These are phyloP conservation scores for Aspergillus sp. DNA, from an alignment of 2,329 filamentous ascomycete species.

Conservation along the genomic window DNA sequence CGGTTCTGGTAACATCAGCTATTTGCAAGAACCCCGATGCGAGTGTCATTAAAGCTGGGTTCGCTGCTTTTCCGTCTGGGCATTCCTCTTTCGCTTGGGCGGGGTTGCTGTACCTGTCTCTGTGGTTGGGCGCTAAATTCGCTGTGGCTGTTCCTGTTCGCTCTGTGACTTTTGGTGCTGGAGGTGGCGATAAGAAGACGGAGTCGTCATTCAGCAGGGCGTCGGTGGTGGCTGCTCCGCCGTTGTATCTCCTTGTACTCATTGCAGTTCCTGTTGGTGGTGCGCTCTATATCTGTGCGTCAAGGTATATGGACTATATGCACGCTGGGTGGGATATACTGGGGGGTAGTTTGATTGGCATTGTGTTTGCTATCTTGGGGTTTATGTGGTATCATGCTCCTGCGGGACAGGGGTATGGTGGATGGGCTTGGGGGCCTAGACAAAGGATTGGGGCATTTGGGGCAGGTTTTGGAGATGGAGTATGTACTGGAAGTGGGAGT, in stretches of 20 bases:
- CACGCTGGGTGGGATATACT: constrained; percentile 7
- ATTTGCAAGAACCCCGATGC: not conserved
- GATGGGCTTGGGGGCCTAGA: not conserved
- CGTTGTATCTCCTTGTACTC: not conserved
- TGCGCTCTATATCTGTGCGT: constrained; percentile 1
- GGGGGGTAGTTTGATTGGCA: not conserved
- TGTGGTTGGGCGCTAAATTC: not conserved
- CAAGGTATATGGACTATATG: constrained; percentile 7
- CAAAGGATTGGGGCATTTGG: not conserved
- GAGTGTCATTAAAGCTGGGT: not conserved
- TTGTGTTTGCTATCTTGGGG: not conserved
- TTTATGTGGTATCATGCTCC: constrained; percentile 6
- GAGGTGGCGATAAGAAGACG: too few relatives aligned
- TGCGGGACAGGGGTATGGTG: not conserved
- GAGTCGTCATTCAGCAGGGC: not conserved
- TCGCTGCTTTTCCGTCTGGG: constrained; percentile 1
- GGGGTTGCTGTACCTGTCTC: not conserved
- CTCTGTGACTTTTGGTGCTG: too few relatives aligned
- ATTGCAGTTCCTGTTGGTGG: not conserved
- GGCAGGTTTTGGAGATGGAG: not conserved
- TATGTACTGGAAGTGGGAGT: constrained; percentile 2
- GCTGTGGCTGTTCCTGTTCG: not conserved
- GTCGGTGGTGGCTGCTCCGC: not conserved
- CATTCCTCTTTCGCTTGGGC: constrained; percentile 2
- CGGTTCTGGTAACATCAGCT: not conserved